phyloP scores from a whole-genome alignment of 192 early-diverging fungal genomes.

The Backusella morwellensis region DNA sequence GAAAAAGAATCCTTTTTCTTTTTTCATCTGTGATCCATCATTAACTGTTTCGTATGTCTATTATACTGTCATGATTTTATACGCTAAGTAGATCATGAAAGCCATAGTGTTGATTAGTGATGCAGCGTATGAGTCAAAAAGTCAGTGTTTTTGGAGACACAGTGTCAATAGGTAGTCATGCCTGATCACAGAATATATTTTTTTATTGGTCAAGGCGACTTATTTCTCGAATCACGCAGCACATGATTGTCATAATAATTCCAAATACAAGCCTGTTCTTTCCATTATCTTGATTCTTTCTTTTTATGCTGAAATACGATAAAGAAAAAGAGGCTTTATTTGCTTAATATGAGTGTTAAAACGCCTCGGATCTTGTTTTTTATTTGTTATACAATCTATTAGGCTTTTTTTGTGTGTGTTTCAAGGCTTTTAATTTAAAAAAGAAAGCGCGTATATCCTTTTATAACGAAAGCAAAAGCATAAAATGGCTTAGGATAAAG shows the following conservation, averaged over 20 bases:
- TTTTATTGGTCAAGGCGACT: neutral
- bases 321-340: neutral
- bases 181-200: neutral
- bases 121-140: neutral
- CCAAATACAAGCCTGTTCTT: neutral
- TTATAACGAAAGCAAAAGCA: neutral
- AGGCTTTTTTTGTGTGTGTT: neutral
- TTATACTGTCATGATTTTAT: neutral
- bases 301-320: neutral
- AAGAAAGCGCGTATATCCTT: neutral
- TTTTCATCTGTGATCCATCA: neutral
- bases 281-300: neutral
- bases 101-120: neutral
- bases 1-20: neutral
- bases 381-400: conserved; percentile 1
- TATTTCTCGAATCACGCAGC: neutral
- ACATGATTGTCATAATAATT: neutral
- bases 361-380: neutral
- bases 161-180: conserved; percentile 1
- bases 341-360: neutral
- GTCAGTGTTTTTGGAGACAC: neutral
- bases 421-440: neutral
- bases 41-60: neutral
- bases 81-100: neutral
- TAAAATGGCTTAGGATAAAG: neutral